These are phyloP conservation scores for Rhazya stricta DNA, from an alignment of 257 asterid genomes.

Conservation along the genomic window DNA sequence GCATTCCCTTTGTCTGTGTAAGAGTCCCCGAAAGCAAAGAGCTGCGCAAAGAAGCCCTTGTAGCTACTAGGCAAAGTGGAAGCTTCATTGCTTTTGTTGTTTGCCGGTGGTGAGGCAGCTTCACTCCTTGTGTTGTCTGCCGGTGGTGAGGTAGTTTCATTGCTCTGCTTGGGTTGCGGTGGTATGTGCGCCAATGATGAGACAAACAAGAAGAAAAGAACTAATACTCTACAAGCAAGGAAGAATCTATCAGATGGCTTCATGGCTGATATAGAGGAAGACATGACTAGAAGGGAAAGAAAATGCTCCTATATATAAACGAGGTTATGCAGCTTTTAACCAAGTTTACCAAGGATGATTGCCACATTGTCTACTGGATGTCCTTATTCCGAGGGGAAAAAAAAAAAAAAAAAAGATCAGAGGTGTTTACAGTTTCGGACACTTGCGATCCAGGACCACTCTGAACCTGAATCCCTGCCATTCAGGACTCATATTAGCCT, in stretches of 20 bases:
- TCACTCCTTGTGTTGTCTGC: background rate
- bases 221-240: background rate
- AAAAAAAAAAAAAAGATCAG: too few species aligned
- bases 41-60: conserved; percentile 30
- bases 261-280: background rate
- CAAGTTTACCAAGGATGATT: background rate
- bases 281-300: background rate
- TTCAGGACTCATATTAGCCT: background rate
- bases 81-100: conserved; percentile 4
- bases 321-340: background rate
- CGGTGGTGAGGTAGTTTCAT: background rate
- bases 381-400: conserved; percentile 4
- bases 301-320: background rate
- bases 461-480: too few species aligned
- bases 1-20: conserved; percentile 42
- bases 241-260: background rate
- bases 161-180: background rate
- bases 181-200: background rate
- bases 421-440: background rate
- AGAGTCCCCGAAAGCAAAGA: conserved; percentile 48
- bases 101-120: background rate
- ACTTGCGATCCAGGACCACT: background rate
- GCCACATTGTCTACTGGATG: background rate
- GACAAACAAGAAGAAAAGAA: background rate
- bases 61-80: background rate